phyloP scores from a whole-genome alignment of 2,329 filamentous ascomycete species.

The Sporothrix schenckii region DNA sequence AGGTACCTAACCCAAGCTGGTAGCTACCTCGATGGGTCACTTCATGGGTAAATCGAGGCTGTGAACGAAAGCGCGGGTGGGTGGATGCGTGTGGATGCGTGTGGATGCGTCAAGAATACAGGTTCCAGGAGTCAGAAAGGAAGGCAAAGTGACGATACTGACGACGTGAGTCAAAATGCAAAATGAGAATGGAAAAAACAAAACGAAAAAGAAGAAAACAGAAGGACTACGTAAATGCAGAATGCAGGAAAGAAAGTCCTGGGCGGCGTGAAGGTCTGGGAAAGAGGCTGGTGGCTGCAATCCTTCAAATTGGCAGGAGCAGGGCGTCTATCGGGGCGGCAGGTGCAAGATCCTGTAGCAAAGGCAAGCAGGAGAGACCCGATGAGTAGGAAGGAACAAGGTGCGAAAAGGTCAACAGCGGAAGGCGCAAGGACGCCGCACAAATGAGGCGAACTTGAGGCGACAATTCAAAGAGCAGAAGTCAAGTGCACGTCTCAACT shows the following conservation, averaged over 20 bases:
- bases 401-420: neutral
- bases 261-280: constrained; percentile 1
- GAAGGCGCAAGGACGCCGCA: neutral
- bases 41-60: constrained; percentile 20
- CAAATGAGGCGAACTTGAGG: neutral
- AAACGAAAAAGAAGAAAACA: neutral
- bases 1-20: constrained; percentile 24
- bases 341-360: constrained; percentile 22
- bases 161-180: constrained; percentile 25
- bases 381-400: constrained; percentile 7
- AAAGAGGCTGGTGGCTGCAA: constrained; percentile 22
- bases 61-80: neutral
- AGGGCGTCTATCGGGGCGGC: constrained; percentile 9
- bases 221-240: neutral
- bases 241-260: constrained; percentile 7
- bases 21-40: constrained; percentile 14
- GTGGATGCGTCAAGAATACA: neutral
- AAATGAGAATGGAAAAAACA: neutral
- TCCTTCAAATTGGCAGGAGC: constrained; percentile 21
- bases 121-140: neutral
- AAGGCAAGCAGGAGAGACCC: constrained; percentile 11
- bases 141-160: constrained; percentile 11
- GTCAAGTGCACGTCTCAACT: neutral
- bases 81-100: neutral
- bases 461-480: neutral